Evolutionary conservation across 2,329 filamentous ascomycete genomes (phyloP), one percentile per base, ranked within the genome.

Genomic region (Paracorniculantispora psalliotae): DNA sequence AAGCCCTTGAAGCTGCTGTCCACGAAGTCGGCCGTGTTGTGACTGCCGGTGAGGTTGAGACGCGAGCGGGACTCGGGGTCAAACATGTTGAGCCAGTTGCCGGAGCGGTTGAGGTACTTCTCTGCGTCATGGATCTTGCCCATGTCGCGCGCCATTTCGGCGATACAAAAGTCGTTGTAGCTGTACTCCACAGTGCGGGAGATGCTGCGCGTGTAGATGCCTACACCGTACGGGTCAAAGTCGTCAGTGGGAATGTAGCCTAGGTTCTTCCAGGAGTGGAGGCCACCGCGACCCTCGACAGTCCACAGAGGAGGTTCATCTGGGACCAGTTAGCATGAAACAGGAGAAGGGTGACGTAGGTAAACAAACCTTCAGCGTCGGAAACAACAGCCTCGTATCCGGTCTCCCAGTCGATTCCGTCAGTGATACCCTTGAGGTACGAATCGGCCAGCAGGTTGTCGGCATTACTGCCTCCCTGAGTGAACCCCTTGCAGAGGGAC

Each of bases 171-270:
- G 72, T 92, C 90, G 63, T 92, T 82, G 71, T 92, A 92, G 0
- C 88, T 86, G 67, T 92, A 92, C 68, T 92, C 90, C 4, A 92
- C 82, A 0, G 88, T 91, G 3, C 90, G 80, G 2, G 86, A 90
- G 30, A 93, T 81, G 58, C 82, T 87, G 7, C 90, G 82, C 0
- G 87, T 89, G 64, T 83, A 81, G 0, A 85, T 80, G 0, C 89
- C 89, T 1, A 79, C 78, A 9, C 86, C 86, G 37, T 81, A 76
- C 0, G 77, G 76, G 67, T 91, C 89, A 28, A 79, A 79, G 67
- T 92, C 86, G 61, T 90, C 80, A 1, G 78, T 81, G 0, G 90
- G 89, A 23, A 93, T 90, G 68, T 89, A 93, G 7, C 86, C 83
- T 0, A 90, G 75, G 0, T 69, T 76, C 67, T 90, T 89, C 88